Evolutionary conservation across 371 early-diverging fungal species (phyloP), one percentile per base, ranked within the genome.

Genomic region (Cokeromyces recurvatus): DNA sequence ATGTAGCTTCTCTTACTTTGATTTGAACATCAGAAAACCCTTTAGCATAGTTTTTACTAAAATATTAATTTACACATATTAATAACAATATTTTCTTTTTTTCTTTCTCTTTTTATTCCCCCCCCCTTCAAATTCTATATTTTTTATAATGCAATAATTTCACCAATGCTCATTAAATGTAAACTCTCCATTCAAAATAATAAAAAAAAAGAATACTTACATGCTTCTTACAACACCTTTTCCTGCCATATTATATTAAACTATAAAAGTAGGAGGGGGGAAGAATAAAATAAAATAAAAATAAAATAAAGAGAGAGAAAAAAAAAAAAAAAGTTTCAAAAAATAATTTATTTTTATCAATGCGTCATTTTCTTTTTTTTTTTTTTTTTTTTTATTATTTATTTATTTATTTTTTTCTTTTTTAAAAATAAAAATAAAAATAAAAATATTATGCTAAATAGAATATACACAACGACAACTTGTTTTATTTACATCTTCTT

Each of bases 11-110:
- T 60, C 95, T 80, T 43, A 95, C 97, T 81, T 94, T 97, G 61
- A 84, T 82, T 62, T 97, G 95, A 39, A 94, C 86, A 55, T 97
- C 96, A 50, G 92, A 82, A 71, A 94, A 97, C 7, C 97, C 97
- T 68, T 91, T 94, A 34, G 92, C 86, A 65, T 87, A 87, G 77
- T 95, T 96, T 80, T 97, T 98, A 49, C 95, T 94, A 27, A 14
- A 27, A 24, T 15, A 9, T 29, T 8, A 29, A 29, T 29, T 34
- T 9, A 4, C 35, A 15, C 5, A 6, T 6, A 4, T 34, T 15
- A 9, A 34, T 34, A 15, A 4, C 35, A 11, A 27, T 11, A 7
- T 11, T 11, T 27, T 27, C 29, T 27, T 27, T 27, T 11, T 27
- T 7, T 27, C n/a, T n/a, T n/a, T n/a, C n/a, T n/a, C n/a, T n/a